Percentiles rank a stretch among this genome's conserved stretches.
phyloP scores from a whole-genome alignment of 345 rosid species.

The Acer saccharum region DNA sequence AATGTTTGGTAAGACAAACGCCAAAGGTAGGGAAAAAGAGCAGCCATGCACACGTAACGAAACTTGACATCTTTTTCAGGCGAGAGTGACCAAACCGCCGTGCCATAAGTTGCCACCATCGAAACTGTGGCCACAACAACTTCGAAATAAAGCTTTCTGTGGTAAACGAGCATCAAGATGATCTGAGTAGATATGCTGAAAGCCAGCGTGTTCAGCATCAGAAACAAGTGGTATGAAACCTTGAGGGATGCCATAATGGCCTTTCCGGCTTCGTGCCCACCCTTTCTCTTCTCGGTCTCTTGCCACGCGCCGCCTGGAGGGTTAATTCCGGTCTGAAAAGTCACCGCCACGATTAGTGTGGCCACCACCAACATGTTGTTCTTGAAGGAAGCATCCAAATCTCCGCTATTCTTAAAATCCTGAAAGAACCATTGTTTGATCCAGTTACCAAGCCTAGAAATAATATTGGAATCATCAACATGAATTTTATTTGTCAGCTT shows the following conservation, averaged over 20 bases:
- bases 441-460: not conserved
- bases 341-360: conserved; percentile 19
- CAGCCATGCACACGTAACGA: no score
- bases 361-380: not conserved
- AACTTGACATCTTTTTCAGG: no score
- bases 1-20: no score
- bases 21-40: no score
- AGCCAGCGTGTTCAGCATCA: no score
- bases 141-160: not conserved
- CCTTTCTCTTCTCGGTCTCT: not conserved
- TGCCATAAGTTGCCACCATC: not conserved
- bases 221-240: no score
- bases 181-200: no score
- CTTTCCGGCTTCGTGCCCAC: not conserved
- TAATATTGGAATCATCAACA: not conserved
- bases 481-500: not conserved
- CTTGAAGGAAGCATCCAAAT: no score
- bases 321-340: conserved; percentile 27
- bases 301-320: conserved; percentile 33
- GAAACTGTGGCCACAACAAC: not conserved
- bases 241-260: conserved; percentile 6
- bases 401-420: not conserved
- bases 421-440: not conserved
- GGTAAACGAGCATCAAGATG: not conserved
- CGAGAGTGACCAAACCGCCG: no score